Evolutionary conservation across 2,329 filamentous ascomycete genomes (phyloP).

Genomic region (Corinectria fuckeliana): DNA sequence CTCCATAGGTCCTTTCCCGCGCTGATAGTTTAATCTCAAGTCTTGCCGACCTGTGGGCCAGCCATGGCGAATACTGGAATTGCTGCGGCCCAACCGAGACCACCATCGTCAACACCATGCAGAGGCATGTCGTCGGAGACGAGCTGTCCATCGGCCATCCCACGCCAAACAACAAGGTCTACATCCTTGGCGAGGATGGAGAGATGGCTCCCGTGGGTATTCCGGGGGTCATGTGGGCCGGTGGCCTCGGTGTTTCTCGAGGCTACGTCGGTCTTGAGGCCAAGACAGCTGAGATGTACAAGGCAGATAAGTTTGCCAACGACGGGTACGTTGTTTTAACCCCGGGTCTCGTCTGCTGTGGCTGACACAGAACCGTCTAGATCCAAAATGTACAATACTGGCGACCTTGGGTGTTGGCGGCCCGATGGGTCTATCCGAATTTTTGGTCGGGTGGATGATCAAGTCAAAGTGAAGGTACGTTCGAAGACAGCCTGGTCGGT

Average conservation of each 20-base stretch:
- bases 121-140: slow-evolving; percentile 53
- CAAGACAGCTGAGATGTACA: slow-evolving; percentile 57
- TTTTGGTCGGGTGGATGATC: slow-evolving; percentile 64
- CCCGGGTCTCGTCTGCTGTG: neutral
- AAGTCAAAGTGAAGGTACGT: slow-evolving; percentile 65
- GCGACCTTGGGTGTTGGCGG: slow-evolving; percentile 63
- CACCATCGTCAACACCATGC: slow-evolving; percentile 65
- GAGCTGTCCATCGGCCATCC: slow-evolving; percentile 61
- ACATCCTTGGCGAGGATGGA: slow-evolving; percentile 56
- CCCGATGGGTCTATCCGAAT: slow-evolving; percentile 60
- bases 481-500: neutral
- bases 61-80: slow-evolving; percentile 58
- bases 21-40: slow-evolving; percentile 28
- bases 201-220: slow-evolving; percentile 54
- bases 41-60: slow-evolving; percentile 64
- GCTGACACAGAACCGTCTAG: slow-evolving; percentile 33
- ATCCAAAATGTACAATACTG: slow-evolving; percentile 64
- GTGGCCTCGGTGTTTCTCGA: slow-evolving; percentile 59
- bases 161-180: slow-evolving; percentile 60
- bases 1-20: neutral
- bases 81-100: slow-evolving; percentile 67
- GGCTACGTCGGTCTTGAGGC: slow-evolving; percentile 62
- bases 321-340: slow-evolving; percentile 57
- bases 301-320: slow-evolving; percentile 56
- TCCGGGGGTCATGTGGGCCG: slow-evolving; percentile 63